A percentile compares a stretch with the other conserved stretches of the same genome.
Evolutionary conservation across 2,329 filamentous ascomycete species (phyloP).

Genomic region (Colletotrichum theobromicola): DNA sequence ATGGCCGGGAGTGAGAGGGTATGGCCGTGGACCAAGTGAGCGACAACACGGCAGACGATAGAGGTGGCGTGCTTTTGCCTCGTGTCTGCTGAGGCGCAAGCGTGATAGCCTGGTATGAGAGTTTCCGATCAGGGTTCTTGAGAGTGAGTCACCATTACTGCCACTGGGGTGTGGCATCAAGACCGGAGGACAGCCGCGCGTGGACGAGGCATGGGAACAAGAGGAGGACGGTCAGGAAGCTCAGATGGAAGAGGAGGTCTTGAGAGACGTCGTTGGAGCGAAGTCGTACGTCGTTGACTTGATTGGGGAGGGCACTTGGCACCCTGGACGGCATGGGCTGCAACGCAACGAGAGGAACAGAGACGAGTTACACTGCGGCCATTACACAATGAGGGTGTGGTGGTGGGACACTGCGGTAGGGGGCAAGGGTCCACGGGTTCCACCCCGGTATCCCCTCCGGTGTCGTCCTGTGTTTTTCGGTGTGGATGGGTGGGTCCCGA

Average conservation of each 20-base stretch:
- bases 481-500: slow-evolving; percentile 31
- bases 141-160: slow-evolving; percentile 8
- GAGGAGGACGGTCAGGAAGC: background rate
- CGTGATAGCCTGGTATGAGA: background rate
- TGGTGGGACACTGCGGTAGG: background rate
- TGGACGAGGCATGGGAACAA: slow-evolving; percentile 12
- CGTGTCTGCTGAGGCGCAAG: slow-evolving; percentile 3
- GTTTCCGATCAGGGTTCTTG: background rate
- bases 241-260: background rate
- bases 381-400: background rate
- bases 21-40: background rate
- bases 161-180: background rate
- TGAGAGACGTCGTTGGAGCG: background rate
- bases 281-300: slow-evolving; percentile 12
- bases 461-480: background rate
- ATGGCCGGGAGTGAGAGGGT: background rate
- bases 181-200: background rate
- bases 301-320: slow-evolving; percentile 3
- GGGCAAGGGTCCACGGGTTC: background rate
- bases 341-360: background rate
- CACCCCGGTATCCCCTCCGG: background rate
- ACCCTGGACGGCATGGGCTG: background rate
- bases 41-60: background rate
- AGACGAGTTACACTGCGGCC: background rate
- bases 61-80: slow-evolving; percentile 14